These are phyloP conservation scores for Leccinum uliginosum DNA, from an alignment of 768 basidiomycete genomes.

Conservation along the genomic window DNA sequence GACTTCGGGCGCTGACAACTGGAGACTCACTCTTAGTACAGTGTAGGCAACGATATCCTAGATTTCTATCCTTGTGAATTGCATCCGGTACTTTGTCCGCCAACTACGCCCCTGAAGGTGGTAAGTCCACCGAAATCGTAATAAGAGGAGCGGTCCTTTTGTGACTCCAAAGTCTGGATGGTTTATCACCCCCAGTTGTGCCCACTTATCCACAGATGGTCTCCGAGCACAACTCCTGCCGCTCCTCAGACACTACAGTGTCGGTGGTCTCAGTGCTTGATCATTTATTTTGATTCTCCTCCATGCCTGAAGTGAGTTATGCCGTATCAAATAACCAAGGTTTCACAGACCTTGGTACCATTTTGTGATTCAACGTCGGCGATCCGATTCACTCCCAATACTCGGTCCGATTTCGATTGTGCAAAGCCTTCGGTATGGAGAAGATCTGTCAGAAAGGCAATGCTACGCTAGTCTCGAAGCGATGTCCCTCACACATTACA, in stretches of 20 bases:
- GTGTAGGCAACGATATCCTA: neutral
- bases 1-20: neutral
- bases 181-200: neutral
- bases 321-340: neutral
- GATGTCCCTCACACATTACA: neutral
- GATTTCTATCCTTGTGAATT: neutral
- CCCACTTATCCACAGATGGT: neutral
- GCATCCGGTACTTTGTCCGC: neutral
- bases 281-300: neutral
- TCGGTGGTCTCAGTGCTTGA: neutral
- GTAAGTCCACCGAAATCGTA: neutral
- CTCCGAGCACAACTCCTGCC: neutral
- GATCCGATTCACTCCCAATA: neutral
- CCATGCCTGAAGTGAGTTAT: neutral
- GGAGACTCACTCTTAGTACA: neutral
- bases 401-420: neutral
- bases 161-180: neutral
- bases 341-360: too few relatives aligned
- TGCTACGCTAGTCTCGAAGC: neutral
- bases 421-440: neutral
- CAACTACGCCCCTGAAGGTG: neutral
- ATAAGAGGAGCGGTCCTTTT: too few relatives aligned
- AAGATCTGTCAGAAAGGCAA: neutral
- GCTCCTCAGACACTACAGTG: neutral
- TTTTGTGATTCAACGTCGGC: neutral